Percentiles rank a stretch among this genome's conserved stretches.
Evolutionary conservation across 2,329 filamentous ascomycete genomes (phyloP).

Genomic region (Apiospora hydei): DNA sequence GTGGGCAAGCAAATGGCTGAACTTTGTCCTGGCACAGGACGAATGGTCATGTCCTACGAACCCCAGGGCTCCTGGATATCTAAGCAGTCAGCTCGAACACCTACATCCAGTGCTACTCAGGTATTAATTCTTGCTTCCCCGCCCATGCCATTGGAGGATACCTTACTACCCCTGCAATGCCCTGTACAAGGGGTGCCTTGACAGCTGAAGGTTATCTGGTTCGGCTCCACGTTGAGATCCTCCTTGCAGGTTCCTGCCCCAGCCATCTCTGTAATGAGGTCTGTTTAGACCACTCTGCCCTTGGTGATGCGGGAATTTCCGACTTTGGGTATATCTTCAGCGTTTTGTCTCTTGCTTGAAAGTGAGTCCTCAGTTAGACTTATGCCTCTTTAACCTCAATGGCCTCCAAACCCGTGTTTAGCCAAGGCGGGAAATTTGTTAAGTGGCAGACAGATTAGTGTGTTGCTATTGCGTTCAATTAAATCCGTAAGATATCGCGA

Average conservation of each 20-base stretch:
- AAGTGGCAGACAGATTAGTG: too few species aligned
- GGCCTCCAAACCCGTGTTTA: too few species aligned
- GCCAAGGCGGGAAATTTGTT: too few species aligned
- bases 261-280: too few species aligned
- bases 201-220: not conserved
- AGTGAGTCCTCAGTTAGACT: too few species aligned
- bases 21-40: not conserved
- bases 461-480: too few species aligned
- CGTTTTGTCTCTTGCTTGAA: too few species aligned
- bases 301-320: too few species aligned
- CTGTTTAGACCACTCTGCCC: too few species aligned
- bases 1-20: not conserved
- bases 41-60: not conserved
- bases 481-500: too few species aligned
- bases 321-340: too few species aligned
- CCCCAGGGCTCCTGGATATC: not conserved
- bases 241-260: not conserved
- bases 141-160: not conserved
- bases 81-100: not conserved
- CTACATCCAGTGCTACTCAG: not conserved
- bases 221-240: not conserved
- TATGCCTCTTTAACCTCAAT: too few species aligned
- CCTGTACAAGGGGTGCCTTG: not conserved
- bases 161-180: not conserved
- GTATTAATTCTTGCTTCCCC: not conserved